Percentiles rank a stretch among this genome's conserved stretches.
Evolutionary conservation across 371 early-diverging fungal species (phyloP).

Genomic region (Zopfochytrium polystomum): DNA sequence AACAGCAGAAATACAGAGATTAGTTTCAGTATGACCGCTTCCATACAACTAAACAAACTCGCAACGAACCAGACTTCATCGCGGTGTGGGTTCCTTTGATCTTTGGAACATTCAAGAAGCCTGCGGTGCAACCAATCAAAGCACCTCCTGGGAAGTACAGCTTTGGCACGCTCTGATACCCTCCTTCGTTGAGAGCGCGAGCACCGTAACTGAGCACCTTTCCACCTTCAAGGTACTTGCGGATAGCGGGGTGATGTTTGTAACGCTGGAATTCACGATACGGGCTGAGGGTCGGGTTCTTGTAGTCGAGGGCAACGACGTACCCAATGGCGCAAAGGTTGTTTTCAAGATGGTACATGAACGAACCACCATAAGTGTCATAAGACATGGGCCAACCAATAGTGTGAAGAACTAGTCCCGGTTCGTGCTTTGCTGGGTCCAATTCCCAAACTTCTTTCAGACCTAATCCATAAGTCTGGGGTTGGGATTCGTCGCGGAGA

Average conservation of each 20-base stretch:
- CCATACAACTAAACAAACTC: background rate
- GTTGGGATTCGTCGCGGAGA: conserved; percentile 76
- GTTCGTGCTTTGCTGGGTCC: conserved; percentile 77
- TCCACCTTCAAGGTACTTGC: conserved; percentile 83
- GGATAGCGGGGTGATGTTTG: conserved; percentile 89
- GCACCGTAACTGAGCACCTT: conserved; percentile 93
- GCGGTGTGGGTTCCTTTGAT: conserved; percentile 99
- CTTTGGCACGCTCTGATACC: conserved; percentile 88
- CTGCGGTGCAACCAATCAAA: conserved; percentile 94
- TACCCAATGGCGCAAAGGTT: conserved; percentile 84
- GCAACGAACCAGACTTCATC: conserved; percentile 85
- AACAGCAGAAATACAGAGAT: background rate
- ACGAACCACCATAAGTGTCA: conserved; percentile 90
- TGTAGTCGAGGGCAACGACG: conserved; percentile 92
- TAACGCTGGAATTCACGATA: conserved; percentile 95
- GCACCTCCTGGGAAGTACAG: conserved; percentile 94
- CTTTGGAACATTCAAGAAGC: conserved; percentile 95
- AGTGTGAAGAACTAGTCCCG: conserved; percentile 84
- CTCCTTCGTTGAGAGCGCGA: conserved; percentile 94
- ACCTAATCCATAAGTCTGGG: conserved; percentile 92
- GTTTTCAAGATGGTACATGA: conserved; percentile 92
- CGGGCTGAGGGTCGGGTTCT: conserved; percentile 90
- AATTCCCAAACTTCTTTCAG: conserved; percentile 98
- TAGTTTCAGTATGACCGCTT: background rate
- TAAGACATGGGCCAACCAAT: conserved; percentile 91